Base-by-base conservation (phyloP, 2,329 filamentous ascomycete genomes). In the Colletotrichum sublineola region DNA sequence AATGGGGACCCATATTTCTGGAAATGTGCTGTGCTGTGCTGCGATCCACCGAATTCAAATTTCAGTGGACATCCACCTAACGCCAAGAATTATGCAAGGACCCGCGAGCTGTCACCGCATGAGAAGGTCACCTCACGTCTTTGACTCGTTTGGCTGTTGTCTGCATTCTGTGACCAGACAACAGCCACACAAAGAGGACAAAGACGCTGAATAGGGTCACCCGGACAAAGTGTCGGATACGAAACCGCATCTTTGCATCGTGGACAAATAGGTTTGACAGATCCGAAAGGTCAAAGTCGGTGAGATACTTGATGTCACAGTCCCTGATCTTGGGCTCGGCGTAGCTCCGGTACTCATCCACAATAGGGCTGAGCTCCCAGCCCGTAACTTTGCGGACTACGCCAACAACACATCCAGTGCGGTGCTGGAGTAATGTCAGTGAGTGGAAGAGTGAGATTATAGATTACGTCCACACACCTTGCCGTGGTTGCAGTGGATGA, bases 401-500 rank as follows among this genome's bases (percentile, higher is more conserved):
- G 24, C 91, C 95, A 61, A 95, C 88, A n/a, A 96, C 92, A 78
- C 95, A 97, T 31, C 95, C 95, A 24, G 95, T 97, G 70, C 95
- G 92, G 79, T 98, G 95, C 88, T 94, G 73, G 38, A 61, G 3
- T 11, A 3, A 48, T 18, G 62, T 77, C 40, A 76, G 73, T 44
- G 46, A 9, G 29, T 42, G 40, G 18, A 4, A 11, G 24, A 20
- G 29, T 36, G 6, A 8, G 4, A 42, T 3, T 1, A 14, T 12
- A 8, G 1, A 6, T 42, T 9, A 29, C 20, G 29, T 14, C 9
- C 20, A 55, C 82, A 75, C 81, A 91, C 89, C 83, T 92, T 96
- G 79, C 95, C 95, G 76, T 97, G 95, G 79, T 97, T 98, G 87
- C 95, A 98, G 81, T 98, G 95, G 58, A 98, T 88, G 50, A 97